Evolutionary conservation across 73 alveolate species (phyloP).

Genomic region (Symbiodinium pilosum): DNA sequence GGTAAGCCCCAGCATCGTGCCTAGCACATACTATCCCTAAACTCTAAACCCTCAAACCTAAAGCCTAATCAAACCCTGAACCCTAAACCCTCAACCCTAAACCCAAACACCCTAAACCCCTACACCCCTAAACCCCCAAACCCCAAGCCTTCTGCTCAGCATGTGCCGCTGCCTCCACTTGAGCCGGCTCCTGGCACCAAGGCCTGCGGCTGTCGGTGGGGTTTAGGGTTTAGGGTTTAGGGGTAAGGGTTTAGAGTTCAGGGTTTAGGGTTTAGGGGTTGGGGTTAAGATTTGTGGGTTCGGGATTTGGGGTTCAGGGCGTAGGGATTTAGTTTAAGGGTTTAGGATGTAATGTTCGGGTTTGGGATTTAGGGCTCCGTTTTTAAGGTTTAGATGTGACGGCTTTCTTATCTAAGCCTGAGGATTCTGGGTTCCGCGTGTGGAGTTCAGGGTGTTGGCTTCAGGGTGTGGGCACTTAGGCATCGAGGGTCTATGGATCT

Average conservation of each 20-base stretch:
- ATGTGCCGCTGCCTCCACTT: slow-evolving; percentile 39
- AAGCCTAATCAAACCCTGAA: neutral
- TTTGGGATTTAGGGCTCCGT: too few species aligned
- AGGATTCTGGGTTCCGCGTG: too few species aligned
- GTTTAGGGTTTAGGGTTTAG: neutral
- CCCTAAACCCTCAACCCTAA: neutral
- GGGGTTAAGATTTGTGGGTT: too few species aligned
- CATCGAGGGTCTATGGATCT: too few species aligned
- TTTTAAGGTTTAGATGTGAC: too few species aligned
- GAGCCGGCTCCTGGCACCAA: slow-evolving; percentile 86
- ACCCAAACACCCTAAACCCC: neutral
- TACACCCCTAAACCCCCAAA: neutral
- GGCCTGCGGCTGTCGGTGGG: neutral
- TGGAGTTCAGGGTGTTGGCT: too few species aligned
- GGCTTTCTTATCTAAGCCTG: too few species aligned
- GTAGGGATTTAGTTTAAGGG: too few species aligned
- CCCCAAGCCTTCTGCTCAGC: neutral
- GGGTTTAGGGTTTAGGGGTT: neutral
- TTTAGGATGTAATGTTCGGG: too few species aligned
- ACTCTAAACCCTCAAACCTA: neutral
- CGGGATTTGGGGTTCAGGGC: too few species aligned
- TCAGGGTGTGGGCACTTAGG: too few species aligned
- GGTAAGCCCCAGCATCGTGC: too few species aligned
- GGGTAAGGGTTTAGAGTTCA: neutral
- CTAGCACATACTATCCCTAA: neutral